Evolutionary conservation across 148 eudicot species (phyloP).

Genomic region (Diospyros lotus): DNA sequence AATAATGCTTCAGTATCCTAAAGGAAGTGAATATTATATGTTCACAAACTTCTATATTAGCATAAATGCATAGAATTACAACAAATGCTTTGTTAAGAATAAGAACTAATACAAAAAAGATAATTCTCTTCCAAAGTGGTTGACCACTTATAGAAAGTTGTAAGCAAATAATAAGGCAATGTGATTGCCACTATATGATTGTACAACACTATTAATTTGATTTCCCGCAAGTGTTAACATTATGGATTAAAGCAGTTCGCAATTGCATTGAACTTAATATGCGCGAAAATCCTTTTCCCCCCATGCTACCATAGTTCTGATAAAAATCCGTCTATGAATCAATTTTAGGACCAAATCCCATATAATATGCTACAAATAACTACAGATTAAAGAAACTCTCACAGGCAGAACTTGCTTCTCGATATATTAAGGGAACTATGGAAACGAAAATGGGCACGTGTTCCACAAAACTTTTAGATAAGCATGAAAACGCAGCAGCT

Average conservation of each 20-base stretch:
- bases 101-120: too few species aligned
- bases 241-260: neutral
- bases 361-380: neutral
- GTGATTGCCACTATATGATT: too few species aligned
- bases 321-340: neutral
- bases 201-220: neutral
- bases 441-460: neutral
- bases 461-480: neutral
- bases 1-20: too few species aligned
- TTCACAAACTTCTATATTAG: too few species aligned
- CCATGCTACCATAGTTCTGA: neutral
- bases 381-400: neutral
- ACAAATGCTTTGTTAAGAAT: too few species aligned
- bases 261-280: neutral
- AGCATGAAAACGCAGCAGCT: neutral
- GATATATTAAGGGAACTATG: neutral
- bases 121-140: too few species aligned
- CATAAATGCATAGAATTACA: too few species aligned
- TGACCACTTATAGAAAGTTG: too few species aligned
- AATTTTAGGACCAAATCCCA: neutral
- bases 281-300: neutral
- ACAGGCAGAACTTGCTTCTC: neutral
- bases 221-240: neutral
- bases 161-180: too few species aligned
- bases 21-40: too few species aligned